These are phyloP conservation scores for Gryganskiella cystojenkinii DNA, from an alignment of 192 early-diverging fungal species.

Conservation along the genomic window DNA sequence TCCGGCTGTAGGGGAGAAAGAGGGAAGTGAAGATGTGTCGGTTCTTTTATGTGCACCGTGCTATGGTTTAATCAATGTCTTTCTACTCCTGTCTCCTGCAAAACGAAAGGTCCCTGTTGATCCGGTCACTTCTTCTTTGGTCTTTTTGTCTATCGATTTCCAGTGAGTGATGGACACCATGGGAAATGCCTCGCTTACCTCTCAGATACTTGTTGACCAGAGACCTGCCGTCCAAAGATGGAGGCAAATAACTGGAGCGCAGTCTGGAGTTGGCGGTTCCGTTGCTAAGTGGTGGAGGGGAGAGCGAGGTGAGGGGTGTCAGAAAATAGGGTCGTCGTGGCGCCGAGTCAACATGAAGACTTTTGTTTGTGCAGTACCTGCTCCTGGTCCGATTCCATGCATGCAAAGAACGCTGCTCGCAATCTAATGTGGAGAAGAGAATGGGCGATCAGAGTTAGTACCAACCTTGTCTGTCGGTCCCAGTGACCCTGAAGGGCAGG, in stretches of 20 bases:
- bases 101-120: too few relatives aligned
- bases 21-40: too few relatives aligned
- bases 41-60: too few relatives aligned
- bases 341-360: background rate
- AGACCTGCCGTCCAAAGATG: conserved; percentile 51
- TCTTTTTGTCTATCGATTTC: too few relatives aligned
- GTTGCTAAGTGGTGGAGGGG: conserved; percentile 3
- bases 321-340: background rate
- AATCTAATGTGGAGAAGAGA: conserved; percentile 14
- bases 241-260: conserved; percentile 41
- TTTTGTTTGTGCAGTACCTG: conserved; percentile 20
- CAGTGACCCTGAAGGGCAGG: background rate
- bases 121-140: too few relatives aligned
- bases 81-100: too few relatives aligned
- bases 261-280: conserved; percentile 26
- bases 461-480: too few relatives aligned
- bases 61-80: too few relatives aligned
- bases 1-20: background rate
- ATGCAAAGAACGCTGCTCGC: conserved; percentile 43
- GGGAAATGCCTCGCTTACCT: conserved; percentile 15
- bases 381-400: conserved; percentile 45
- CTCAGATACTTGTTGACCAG: conserved; percentile 39
- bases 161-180: background rate
- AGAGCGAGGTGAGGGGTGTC: background rate
- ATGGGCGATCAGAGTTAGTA: conserved; percentile 1